phyloP scores from a whole-genome alignment of 73 alveolate genomes.

The Paramecium biaurelia region DNA sequence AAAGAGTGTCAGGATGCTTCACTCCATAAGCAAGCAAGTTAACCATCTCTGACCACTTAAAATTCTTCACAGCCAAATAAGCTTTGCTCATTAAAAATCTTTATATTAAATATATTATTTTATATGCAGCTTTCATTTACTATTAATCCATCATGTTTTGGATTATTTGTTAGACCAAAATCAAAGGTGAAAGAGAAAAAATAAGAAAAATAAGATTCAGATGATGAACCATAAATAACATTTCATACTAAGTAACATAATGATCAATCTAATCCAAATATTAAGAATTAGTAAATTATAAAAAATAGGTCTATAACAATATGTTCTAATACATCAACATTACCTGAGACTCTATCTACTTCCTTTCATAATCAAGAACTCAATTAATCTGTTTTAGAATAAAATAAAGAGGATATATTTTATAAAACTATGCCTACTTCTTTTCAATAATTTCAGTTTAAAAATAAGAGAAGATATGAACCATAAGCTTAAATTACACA shows the following conservation, averaged over 20 bases:
- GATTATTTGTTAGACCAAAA: not conserved
- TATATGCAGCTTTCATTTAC: not conserved
- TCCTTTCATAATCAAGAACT: not conserved
- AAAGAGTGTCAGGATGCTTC: constrained; percentile 43
- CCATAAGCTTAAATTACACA: not conserved
- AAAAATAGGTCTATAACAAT: constrained; percentile 2
- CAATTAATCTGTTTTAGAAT: not conserved
- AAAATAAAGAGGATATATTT: not conserved
- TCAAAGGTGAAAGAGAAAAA: not conserved
- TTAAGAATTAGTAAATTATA: not conserved
- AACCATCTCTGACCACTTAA: constrained; percentile 63
- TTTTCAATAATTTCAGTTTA: not conserved
- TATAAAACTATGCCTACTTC: constrained; percentile 43
- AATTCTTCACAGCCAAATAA: constrained; percentile 60
- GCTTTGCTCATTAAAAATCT: constrained; percentile 63
- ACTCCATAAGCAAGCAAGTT: constrained; percentile 56
- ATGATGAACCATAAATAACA: not conserved
- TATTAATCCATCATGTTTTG: not conserved
- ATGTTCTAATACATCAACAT: not conserved
- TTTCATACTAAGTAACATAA: not conserved
- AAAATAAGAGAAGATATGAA: constrained; percentile 33
- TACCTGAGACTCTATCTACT: not conserved
- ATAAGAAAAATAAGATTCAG: not conserved
- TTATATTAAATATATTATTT: not conserved
- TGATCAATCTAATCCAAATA: not conserved